Percentiles rank a stretch among this genome's conserved stretches.
phyloP scores from a whole-genome alignment of 2,329 filamentous ascomycete genomes.

The Leptosphaerulina australis region DNA sequence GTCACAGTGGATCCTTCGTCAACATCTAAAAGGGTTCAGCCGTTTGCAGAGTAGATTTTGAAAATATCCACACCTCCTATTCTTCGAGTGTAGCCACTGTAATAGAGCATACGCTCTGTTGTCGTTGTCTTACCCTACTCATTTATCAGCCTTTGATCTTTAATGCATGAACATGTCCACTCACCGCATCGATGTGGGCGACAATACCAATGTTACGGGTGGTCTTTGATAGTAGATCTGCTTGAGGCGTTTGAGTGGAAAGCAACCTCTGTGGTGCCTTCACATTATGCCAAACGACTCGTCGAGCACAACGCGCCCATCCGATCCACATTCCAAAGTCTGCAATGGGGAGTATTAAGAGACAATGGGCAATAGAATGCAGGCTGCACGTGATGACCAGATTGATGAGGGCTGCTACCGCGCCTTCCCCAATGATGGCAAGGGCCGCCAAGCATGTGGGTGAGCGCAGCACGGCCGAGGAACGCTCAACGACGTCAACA shows the following conservation, averaged over 20 bases:
- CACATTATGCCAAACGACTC: slow-evolving; percentile 42
- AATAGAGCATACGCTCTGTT: slow-evolving; percentile 98
- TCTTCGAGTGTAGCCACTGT: slow-evolving; percentile 85
- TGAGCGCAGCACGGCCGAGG: slow-evolving; percentile 11
- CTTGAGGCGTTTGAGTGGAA: slow-evolving; percentile 29
- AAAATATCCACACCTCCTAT: slow-evolving; percentile 66
- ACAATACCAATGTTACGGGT: slow-evolving; percentile 98
- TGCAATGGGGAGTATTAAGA: slow-evolving; percentile 14
- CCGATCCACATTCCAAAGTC: slow-evolving; percentile 42
- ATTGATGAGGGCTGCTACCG: too few relatives aligned
- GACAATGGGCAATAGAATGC: slow-evolving; percentile 5
- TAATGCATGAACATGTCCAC: slow-evolving; percentile 28
- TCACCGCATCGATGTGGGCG: slow-evolving; percentile 90
- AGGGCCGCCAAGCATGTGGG: slow-evolving; percentile 29
- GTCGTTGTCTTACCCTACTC: slow-evolving; percentile 89
- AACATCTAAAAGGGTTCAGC: slow-evolving; percentile 65
- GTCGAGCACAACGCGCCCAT: slow-evolving; percentile 45
- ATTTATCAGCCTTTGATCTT: slow-evolving; percentile 10
- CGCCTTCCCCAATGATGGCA: slow-evolving; percentile 38
- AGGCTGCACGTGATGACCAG: slow-evolving; percentile 35
- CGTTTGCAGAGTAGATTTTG: not conserved
- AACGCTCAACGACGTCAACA: slow-evolving; percentile 24
- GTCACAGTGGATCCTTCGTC: slow-evolving; percentile 97
- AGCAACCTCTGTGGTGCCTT: slow-evolving; percentile 38
- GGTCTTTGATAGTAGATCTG: slow-evolving; percentile 63